A percentile compares a stretch with the other conserved stretches of the same genome.
These are phyloP conservation scores for Lagenidium sp. DNA, from an alignment of 352 stramenopile species.

Conservation along the genomic window DNA sequence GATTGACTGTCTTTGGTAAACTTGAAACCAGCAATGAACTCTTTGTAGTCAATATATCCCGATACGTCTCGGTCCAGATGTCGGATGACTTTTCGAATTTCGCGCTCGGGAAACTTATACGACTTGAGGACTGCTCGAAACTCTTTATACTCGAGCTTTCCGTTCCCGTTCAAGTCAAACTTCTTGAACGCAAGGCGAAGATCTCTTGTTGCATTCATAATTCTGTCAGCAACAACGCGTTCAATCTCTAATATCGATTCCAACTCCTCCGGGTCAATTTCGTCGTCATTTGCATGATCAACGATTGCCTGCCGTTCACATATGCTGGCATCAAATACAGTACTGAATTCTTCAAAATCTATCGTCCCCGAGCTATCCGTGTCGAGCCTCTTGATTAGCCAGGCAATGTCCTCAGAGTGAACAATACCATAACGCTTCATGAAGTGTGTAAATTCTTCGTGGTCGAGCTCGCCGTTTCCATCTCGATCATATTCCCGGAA, in stretches of 20 bases:
- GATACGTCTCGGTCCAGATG: slow-evolving; percentile 56
- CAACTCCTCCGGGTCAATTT: slow-evolving; percentile 32
- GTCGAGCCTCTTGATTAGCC: slow-evolving; percentile 36
- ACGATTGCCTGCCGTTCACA: slow-evolving; percentile 6
- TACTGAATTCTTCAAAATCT: slow-evolving; percentile 43
- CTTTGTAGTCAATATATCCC: slow-evolving; percentile 65
- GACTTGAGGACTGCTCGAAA: slow-evolving; percentile 53
- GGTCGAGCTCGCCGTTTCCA: slow-evolving; percentile 34
- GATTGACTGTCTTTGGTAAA: slow-evolving; percentile 18
- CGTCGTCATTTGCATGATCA: slow-evolving; percentile 14
- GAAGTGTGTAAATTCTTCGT: slow-evolving; percentile 49
- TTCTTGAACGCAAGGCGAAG: slow-evolving; percentile 49
- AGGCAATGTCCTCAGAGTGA: slow-evolving; percentile 38
- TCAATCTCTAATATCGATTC: slow-evolving; percentile 60
- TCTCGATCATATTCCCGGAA: slow-evolving; percentile 62
- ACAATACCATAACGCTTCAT: slow-evolving; percentile 70
- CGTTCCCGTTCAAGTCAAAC: slow-evolving; percentile 62
- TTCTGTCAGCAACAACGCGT: slow-evolving; percentile 40
- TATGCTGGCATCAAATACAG: slow-evolving; percentile 43
- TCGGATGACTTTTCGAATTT: slow-evolving; percentile 68
- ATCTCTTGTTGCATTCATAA: slow-evolving; percentile 44
- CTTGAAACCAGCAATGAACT: slow-evolving; percentile 47
- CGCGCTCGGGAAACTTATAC: slow-evolving; percentile 45
- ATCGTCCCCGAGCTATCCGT: slow-evolving; percentile 36
- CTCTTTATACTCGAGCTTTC: slow-evolving; percentile 56